Conservation (phyloP, 768 basidiomycete genomes). For the Mycena albidolilacea region DNA sequence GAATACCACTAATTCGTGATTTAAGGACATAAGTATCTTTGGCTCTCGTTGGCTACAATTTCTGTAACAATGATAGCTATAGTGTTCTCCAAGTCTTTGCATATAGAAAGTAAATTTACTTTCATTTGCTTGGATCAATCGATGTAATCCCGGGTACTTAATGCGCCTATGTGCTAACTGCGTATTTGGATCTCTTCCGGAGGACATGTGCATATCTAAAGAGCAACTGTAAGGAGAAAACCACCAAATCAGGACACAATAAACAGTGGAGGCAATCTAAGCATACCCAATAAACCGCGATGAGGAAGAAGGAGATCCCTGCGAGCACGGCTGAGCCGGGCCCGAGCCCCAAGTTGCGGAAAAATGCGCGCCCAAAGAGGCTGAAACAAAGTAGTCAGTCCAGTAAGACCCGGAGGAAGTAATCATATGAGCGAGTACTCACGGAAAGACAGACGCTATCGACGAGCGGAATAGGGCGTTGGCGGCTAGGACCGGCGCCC, state of each 20-base stretch:
- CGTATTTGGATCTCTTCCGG: constrained; percentile 36
- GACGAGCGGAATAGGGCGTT: constrained; percentile 51
- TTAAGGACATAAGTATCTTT: no score
- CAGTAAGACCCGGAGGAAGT: not conserved
- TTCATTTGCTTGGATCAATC: no score
- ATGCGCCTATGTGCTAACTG: no score
- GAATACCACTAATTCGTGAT: no score
- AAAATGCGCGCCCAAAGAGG: constrained; percentile 43
- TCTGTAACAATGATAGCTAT: no score
- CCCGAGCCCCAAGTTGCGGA: constrained; percentile 43
- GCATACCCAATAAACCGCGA: constrained; percentile 41
- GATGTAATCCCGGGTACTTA: no score
- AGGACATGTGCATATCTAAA: constrained; percentile 33
- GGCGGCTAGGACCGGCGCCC: constrained; percentile 49
- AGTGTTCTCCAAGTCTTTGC: no score
- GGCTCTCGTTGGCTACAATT: no score
- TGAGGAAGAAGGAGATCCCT: constrained; percentile 43
- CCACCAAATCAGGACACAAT: no score
- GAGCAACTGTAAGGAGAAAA: constrained; percentile 9
- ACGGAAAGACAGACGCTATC: constrained; percentile 43
- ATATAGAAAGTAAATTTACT: no score
- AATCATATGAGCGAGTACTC: not conserved
- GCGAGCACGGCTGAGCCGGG: constrained; percentile 44
- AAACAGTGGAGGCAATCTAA: not conserved
- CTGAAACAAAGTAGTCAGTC: constrained; percentile 23